A percentile compares a stretch with the other conserved stretches of the same genome.
Conservation (phyloP, 345 rosid genomes). For the Populus euphratica region DNA sequence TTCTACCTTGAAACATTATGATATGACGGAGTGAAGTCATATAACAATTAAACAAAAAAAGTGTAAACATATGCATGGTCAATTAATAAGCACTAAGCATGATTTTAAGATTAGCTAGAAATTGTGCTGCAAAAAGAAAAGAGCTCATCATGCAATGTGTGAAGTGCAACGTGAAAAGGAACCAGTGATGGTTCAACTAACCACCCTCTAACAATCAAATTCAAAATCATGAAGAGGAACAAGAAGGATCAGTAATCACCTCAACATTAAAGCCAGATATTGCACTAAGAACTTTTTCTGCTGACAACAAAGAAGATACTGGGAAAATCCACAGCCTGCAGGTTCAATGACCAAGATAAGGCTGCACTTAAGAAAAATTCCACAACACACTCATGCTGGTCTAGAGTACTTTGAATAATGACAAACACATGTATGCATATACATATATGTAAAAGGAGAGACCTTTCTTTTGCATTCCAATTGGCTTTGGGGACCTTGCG, state of each 20-base stretch:
- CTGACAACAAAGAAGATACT: constrained; percentile 57
- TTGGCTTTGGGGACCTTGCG: constrained; percentile 75
- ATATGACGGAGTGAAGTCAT: background rate
- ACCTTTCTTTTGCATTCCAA: constrained; percentile 97
- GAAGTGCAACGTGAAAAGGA: background rate
- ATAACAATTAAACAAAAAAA: background rate
- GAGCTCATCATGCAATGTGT: background rate
- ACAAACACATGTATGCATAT: background rate
- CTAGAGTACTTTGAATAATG: background rate
- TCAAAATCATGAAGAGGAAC: background rate
- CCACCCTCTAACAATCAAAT: background rate
- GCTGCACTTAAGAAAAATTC: background rate
- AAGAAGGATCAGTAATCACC: constrained; percentile 36
- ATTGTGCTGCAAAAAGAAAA: background rate
- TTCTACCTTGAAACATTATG: constrained; percentile 48
- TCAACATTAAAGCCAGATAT: constrained; percentile 49
- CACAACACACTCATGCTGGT: background rate
- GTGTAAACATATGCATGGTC: background rate
- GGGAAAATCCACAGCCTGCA: constrained; percentile 84
- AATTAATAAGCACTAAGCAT: background rate
- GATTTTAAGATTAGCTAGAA: background rate
- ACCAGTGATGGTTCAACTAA: background rate
- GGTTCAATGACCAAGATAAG: constrained; percentile 18
- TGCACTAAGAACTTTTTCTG: constrained; percentile 50
- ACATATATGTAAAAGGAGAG: constrained; percentile 11